Conservation (phyloP, 139 green algal genomes). For the Zygnema circumcarinatum region DNA sequence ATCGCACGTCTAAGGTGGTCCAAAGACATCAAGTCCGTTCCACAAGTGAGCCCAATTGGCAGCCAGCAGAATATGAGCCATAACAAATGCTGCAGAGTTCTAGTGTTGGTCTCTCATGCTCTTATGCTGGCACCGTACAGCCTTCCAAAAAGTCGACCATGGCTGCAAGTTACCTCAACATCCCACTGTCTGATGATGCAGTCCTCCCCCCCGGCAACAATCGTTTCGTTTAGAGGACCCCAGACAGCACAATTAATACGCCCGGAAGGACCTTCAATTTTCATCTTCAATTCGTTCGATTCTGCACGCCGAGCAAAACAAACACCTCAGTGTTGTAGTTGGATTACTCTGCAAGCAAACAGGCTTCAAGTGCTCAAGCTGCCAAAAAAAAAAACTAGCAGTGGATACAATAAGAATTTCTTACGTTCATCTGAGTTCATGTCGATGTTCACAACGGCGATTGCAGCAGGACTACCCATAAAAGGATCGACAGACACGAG, state of each 20-base stretch:
- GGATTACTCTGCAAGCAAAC: too few species aligned
- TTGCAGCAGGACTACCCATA: constrained; percentile 68
- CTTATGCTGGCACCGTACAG: too few species aligned
- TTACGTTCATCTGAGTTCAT: constrained; percentile 38
- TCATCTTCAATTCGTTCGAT: constrained; percentile 45
- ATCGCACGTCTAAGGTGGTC: neutral
- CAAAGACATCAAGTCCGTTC: constrained; percentile 20
- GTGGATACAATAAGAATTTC: neutral
- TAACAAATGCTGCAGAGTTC: too few species aligned
- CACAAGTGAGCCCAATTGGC: neutral
- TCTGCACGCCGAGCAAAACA: too few species aligned
- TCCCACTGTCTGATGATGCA: constrained; percentile 73
- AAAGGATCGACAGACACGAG: constrained; percentile 91
- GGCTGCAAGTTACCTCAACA: constrained; percentile 34
- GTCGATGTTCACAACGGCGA: constrained; percentile 64
- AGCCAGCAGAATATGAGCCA: neutral
- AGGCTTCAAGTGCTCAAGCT: too few species aligned
- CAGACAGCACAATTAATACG: constrained; percentile 66
- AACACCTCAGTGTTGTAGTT: too few species aligned
- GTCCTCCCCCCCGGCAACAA: constrained; percentile 88
- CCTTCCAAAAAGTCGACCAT: too few species aligned
- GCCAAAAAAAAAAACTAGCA: too few species aligned
- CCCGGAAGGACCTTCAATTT: constrained; percentile 51
- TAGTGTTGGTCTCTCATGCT: too few species aligned
- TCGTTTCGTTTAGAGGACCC: constrained; percentile 75